Percentiles rank a stretch among this genome's conserved stretches.
These are phyloP conservation scores for Amoebophrya sp. DNA, from an alignment of 169 alveolate species.

Conservation along the genomic window DNA sequence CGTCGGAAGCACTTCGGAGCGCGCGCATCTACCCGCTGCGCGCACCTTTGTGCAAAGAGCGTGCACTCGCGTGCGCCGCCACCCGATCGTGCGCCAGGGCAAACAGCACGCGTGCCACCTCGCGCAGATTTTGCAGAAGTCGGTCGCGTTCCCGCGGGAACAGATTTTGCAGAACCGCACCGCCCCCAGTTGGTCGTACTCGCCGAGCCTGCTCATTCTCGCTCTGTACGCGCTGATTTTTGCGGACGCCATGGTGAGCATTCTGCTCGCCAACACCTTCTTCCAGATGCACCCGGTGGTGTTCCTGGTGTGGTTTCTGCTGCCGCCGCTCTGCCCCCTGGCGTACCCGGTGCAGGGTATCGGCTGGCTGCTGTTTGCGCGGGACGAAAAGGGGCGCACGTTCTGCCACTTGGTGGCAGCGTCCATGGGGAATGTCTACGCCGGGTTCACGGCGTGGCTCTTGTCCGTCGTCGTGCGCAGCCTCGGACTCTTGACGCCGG, in stretches of 20 bases:
- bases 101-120: too few species aligned
- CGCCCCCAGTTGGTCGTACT: neutral
- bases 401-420: neutral
- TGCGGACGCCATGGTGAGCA: neutral
- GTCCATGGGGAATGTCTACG: neutral
- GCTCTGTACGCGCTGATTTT: neutral
- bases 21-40: too few species aligned
- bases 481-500: too few species aligned
- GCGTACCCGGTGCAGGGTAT: neutral
- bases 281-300: neutral
- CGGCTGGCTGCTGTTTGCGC: neutral
- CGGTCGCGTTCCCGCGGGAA: neutral
- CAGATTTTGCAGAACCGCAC: neutral
- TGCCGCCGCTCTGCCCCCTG: neutral
- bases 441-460: neutral
- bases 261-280: neutral
- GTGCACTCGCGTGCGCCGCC: too few species aligned
- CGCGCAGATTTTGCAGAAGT: too few species aligned
- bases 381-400: neutral
- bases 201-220: neutral
- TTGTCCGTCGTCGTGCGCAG: neutral
- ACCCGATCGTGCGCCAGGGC: too few species aligned
- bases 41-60: too few species aligned
- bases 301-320: neutral
- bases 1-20: too few species aligned